These are phyloP conservation scores for Sonneratia caseolaris DNA, from an alignment of 345 rosid species.

Conservation along the genomic window DNA sequence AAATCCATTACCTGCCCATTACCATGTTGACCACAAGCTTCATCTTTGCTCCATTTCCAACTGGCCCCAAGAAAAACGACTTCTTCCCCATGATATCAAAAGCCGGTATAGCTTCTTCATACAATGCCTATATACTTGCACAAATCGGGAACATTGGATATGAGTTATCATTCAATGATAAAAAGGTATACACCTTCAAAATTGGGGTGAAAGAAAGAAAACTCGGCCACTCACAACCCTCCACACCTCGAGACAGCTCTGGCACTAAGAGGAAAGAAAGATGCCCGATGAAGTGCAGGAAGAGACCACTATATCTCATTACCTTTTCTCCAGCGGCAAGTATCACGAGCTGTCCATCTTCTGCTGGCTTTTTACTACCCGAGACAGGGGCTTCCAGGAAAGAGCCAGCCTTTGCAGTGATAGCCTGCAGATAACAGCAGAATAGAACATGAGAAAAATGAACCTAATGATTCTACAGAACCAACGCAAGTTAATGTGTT, in stretches of 20 bases:
- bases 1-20: constrained; percentile 70
- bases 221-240: not conserved
- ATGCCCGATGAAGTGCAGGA: not conserved
- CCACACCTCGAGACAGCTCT: not conserved
- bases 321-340: constrained; percentile 97
- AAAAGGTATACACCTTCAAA: not conserved
- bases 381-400: constrained; percentile 97
- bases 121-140: constrained; percentile 36
- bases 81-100: constrained; percentile 79
- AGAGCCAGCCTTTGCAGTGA: constrained; percentile 61
- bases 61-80: constrained; percentile 73
- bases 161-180: not conserved
- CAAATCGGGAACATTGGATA: not conserved
- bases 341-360: constrained; percentile 87
- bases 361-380: constrained; percentile 94
- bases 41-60: constrained; percentile 96
- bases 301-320: constrained; percentile 8
- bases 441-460: not conserved
- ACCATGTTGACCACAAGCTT: constrained; percentile 94
- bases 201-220: not conserved
- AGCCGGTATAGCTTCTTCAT: constrained; percentile 69
- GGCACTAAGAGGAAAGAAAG: not conserved
- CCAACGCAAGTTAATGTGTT: not conserved
- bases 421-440: constrained; percentile 40
- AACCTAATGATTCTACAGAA: not conserved